Conservation (phyloP, 179 eudicot species). For the Beta corolliflora region DNA sequence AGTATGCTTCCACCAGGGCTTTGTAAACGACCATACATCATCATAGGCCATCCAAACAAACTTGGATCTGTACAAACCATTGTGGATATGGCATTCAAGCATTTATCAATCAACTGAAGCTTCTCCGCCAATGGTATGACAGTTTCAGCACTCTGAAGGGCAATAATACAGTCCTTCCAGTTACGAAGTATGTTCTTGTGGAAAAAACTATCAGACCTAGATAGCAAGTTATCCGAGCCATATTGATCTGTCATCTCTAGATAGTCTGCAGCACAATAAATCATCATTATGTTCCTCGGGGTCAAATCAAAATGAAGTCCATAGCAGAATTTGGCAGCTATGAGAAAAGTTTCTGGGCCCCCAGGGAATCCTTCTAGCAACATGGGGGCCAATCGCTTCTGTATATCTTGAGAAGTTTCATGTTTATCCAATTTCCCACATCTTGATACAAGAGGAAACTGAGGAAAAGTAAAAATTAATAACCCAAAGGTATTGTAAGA, state of each 20-base stretch:
- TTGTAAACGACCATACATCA: conserved; percentile 93
- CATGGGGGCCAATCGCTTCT: conserved; percentile 31
- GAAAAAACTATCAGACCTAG: conserved; percentile 63
- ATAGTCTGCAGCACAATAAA: conserved; percentile 83
- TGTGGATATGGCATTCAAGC: conserved; percentile 65
- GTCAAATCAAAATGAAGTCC: conserved; percentile 63
- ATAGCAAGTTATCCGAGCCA: conserved; percentile 75
- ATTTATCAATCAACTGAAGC: conserved; percentile 59
- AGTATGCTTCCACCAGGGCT: conserved; percentile 98
- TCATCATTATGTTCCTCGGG: conserved; percentile 59
- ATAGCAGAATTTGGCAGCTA: conserved; percentile 81
- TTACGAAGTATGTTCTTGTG: conserved; percentile 63
- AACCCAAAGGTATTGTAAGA: not conserved
- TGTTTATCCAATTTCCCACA: conserved; percentile 69
- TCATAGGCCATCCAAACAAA: conserved; percentile 99
- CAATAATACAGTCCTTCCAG: conserved; percentile 87
- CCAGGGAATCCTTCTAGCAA: conserved; percentile 73
- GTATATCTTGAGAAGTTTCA: conserved; percentile 39
- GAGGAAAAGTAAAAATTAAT: conserved; percentile 4
- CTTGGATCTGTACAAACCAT: conserved; percentile 96
- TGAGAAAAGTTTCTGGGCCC: conserved; percentile 67
- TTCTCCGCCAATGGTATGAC: conserved; percentile 58
- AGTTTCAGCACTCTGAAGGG: conserved; percentile 74
- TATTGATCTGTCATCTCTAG: conserved; percentile 83
- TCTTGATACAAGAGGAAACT: conserved; percentile 93